phyloP scores from a whole-genome alignment of 2,329 filamentous ascomycete genomes.

The Dothistroma septosporum region DNA sequence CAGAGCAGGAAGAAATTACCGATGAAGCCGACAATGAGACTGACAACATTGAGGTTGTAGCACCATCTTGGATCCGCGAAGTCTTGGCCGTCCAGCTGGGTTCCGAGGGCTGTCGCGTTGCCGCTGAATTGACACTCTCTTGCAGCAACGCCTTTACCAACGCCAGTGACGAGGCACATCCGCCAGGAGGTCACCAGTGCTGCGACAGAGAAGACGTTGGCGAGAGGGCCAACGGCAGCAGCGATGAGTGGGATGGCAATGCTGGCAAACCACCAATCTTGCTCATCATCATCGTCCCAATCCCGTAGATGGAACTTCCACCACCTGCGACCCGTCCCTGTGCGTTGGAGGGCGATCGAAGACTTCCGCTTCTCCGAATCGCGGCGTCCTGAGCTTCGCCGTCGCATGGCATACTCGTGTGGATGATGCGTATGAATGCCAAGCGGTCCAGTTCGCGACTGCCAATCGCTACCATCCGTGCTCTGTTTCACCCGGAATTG shows the following conservation, averaged over 20 bases:
- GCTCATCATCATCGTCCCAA: conserved; percentile 34
- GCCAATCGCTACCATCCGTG: not conserved
- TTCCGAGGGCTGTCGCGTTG: conserved; percentile 27
- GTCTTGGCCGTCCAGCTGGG: conserved; percentile 54
- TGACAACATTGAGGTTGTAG: conserved; percentile 70
- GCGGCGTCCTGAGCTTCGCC: conserved; percentile 13
- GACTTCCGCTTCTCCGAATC: conserved; percentile 13
- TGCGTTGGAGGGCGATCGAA: conserved; percentile 13
- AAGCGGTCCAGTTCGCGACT: conserved; percentile 6
- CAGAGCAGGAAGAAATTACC: conserved; percentile 79
- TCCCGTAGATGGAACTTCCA: conserved; percentile 27
- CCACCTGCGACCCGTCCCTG: conserved; percentile 10
- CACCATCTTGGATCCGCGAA: conserved; percentile 69
- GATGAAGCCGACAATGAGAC: conserved; percentile 68
- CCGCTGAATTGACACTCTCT: conserved; percentile 29
- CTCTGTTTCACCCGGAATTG: not conserved
- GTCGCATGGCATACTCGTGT: conserved; percentile 11
- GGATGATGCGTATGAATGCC: conserved; percentile 11
- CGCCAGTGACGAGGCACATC: conserved; percentile 46
- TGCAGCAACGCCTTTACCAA: conserved; percentile 43
- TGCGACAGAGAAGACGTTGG: conserved; percentile 82
- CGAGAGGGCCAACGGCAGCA: conserved; percentile 78
- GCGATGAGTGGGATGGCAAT: conserved; percentile 59
- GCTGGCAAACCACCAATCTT: conserved; percentile 37
- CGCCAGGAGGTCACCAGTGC: conserved; percentile 80